These are phyloP conservation scores for Rhododendron vialii DNA, from an alignment of 148 eudicot genomes.

Conservation along the genomic window DNA sequence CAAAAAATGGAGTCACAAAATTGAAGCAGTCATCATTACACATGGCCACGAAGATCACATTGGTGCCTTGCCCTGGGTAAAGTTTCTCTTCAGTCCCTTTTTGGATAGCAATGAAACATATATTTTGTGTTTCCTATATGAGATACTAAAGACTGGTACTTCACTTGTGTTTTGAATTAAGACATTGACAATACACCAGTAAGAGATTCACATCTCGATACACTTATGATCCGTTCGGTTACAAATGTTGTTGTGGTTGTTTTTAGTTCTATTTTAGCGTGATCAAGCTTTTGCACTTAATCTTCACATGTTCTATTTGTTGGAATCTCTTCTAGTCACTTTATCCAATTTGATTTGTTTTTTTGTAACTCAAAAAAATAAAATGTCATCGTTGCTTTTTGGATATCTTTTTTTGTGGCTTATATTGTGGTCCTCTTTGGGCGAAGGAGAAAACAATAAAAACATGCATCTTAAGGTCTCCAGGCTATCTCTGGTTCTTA, in stretches of 20 bases:
- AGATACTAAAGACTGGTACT: not conserved
- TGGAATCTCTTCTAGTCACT: not conserved
- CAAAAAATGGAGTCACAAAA: slow-evolving; percentile 92
- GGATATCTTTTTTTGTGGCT: not conserved
- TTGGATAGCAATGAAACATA: not conserved
- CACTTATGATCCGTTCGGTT: not conserved
- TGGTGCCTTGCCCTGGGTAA: slow-evolving; percentile 99
- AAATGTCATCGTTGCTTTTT: not conserved
- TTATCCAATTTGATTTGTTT: not conserved
- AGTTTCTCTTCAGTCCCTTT: slow-evolving; percentile 37
- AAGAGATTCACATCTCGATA: not conserved
- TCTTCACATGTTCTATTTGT: not conserved
- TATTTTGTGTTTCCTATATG: not conserved
- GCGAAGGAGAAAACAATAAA: too few relatives aligned
- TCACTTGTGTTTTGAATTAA: not conserved
- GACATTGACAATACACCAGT: not conserved
- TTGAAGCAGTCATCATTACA: slow-evolving; percentile 94
- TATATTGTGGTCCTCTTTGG: too few relatives aligned
- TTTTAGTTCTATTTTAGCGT: not conserved
- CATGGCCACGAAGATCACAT: slow-evolving; percentile 99
- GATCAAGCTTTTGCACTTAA: not conserved
- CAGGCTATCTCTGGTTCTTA: not conserved
- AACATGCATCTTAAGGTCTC: not conserved
- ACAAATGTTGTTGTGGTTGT: not conserved
- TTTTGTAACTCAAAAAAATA: too few relatives aligned